Conservation (phyloP, 2,329 filamentous ascomycete species). For the Diplodia intermedia region DNA sequence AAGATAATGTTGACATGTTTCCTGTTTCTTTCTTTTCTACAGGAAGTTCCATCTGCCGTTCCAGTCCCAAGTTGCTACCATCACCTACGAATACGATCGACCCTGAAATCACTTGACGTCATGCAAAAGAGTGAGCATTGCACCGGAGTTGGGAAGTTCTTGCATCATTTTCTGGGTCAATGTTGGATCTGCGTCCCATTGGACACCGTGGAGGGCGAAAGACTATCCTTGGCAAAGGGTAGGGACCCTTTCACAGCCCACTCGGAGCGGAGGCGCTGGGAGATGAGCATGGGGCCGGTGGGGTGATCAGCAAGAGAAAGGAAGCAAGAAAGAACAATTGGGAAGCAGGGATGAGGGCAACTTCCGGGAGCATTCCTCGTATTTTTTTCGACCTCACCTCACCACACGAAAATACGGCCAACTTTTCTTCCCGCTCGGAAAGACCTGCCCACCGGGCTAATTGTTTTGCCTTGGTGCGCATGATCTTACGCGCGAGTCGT, state of each 20-base stretch:
- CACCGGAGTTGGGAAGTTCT: not conserved
- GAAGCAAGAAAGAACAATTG: not conserved
- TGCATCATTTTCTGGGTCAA: not conserved
- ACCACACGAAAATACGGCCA: not conserved
- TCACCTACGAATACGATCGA: conserved; percentile 7
- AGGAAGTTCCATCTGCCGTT: conserved; percentile 24
- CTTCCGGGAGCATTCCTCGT: not conserved
- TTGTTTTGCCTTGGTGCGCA: not conserved
- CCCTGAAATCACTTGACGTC: not conserved
- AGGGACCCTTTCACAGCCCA: not conserved
- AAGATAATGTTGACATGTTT: not conserved
- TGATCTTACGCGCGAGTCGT: conserved; percentile 3
- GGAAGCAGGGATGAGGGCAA: not conserved
- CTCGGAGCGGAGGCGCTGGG: not conserved
- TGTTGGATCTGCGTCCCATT: not conserved
- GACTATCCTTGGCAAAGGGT: not conserved
- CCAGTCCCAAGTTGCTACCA: conserved; percentile 9
- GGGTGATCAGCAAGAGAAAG: conserved; percentile 8
- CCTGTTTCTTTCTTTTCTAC: not conserved
- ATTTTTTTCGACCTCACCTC: not conserved
- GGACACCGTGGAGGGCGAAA: not conserved
- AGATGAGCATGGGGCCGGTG: not conserved
- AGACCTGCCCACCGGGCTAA: not conserved
- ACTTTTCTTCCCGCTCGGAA: not conserved
- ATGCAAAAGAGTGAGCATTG: not conserved